Evolutionary conservation across 2,329 filamentous ascomycete genomes (phyloP).

Genomic region (Fusarium sp.): DNA sequence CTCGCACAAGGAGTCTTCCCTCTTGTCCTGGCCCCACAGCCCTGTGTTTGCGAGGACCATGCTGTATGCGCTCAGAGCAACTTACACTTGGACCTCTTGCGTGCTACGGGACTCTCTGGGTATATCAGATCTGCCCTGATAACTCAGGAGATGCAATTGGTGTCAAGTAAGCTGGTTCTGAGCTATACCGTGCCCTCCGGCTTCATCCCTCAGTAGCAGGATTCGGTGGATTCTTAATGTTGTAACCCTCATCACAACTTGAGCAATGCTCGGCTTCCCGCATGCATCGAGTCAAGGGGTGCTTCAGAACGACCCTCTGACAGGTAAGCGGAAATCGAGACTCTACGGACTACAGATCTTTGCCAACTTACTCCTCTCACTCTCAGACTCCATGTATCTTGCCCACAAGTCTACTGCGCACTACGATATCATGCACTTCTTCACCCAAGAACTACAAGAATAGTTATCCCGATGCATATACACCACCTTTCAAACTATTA

Average conservation of each 20-base stretch:
- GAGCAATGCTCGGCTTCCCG: conserved; percentile 22
- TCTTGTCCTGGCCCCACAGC: conserved; percentile 9
- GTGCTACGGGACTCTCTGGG: neutral
- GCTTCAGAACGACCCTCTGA: neutral
- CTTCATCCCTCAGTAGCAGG: neutral
- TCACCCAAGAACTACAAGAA: neutral
- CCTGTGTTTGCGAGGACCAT: conserved; percentile 15
- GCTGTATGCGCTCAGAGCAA: neutral
- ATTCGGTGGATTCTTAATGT: conserved; percentile 4
- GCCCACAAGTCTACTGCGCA: neutral
- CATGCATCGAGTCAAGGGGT: conserved; percentile 18
- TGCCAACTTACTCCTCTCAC: neutral
- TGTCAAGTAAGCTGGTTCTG: neutral
- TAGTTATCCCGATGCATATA: neutral
- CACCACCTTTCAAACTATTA: neutral
- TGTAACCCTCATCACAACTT: conserved; percentile 9
- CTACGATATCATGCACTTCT: neutral
- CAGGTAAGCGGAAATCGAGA: neutral
- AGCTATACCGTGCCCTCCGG: neutral
- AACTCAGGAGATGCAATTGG: conserved; percentile 15
- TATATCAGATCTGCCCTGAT: conserved; percentile 9
- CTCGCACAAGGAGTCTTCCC: conserved; percentile 27
- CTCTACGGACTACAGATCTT: neutral
- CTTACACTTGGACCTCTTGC: neutral
- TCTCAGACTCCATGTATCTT: neutral